Evolutionary conservation across 139 green algal species (phyloP).

Genomic region (Micromonas pusilla): DNA sequence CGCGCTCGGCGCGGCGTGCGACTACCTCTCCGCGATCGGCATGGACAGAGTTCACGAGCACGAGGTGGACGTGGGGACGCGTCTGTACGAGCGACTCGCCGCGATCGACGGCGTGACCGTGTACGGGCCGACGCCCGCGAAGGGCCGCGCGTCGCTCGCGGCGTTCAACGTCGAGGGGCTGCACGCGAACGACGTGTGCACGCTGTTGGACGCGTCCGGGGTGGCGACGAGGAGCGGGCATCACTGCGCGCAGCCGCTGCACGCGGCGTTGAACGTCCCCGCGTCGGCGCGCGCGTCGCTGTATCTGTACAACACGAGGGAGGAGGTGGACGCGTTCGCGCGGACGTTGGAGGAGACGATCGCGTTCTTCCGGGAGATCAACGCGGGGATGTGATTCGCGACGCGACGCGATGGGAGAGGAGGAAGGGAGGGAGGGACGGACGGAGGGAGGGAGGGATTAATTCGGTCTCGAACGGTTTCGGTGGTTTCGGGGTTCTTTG

Average conservation of each 20-base stretch:
- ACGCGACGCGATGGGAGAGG: not conserved
- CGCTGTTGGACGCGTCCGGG: slow-evolving; percentile 75
- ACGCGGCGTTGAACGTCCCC: slow-evolving; percentile 72
- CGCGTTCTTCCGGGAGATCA: slow-evolving; percentile 66
- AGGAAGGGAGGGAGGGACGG: too few relatives aligned
- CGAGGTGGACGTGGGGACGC: slow-evolving; percentile 64
- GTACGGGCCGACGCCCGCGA: slow-evolving; percentile 70
- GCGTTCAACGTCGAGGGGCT: slow-evolving; percentile 94
- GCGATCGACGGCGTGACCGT: slow-evolving; percentile 62
- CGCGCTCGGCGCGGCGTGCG: slow-evolving; percentile 58
- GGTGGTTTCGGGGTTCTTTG: too few relatives aligned
- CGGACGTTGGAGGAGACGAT: slow-evolving; percentile 71
- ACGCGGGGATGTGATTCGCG: not conserved
- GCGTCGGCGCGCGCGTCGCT: slow-evolving; percentile 70
- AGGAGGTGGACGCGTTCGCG: slow-evolving; percentile 86
- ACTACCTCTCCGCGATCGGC: slow-evolving; percentile 59
- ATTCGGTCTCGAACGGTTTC: too few relatives aligned
- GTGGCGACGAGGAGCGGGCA: slow-evolving; percentile 89
- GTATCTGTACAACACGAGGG: slow-evolving; percentile 93
- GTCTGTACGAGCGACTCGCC: slow-evolving; percentile 68
- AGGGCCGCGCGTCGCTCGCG: slow-evolving; percentile 65
- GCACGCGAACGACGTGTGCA: slow-evolving; percentile 91
- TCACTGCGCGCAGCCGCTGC: slow-evolving; percentile 96
- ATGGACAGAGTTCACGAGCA: slow-evolving; percentile 48
- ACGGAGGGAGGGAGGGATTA: too few relatives aligned